Conservation (phyloP, 495 filamentous ascomycete genomes). For the Amphirosellinia nigrospora region DNA sequence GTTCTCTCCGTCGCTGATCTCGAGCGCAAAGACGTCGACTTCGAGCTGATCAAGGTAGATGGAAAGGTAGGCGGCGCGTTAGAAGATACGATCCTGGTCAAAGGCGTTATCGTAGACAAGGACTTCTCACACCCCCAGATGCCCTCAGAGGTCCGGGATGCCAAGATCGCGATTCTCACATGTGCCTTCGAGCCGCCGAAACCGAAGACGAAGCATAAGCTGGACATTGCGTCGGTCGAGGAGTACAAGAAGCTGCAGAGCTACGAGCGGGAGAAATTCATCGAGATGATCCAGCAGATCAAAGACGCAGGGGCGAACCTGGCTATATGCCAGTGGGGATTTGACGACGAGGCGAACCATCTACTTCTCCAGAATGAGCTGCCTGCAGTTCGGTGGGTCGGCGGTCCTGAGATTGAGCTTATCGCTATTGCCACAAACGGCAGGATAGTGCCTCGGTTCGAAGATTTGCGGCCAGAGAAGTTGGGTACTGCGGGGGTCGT, state of each 20-base stretch:
- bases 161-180: slow-evolving; percentile 96
- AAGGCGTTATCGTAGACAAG: slow-evolving; percentile 98
- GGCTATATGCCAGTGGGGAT: slow-evolving; percentile 99
- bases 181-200: slow-evolving; percentile 99
- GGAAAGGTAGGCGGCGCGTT: slow-evolving; percentile 95
- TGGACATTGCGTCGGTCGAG: slow-evolving; percentile 96
- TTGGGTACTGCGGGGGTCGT: slow-evolving; percentile 89
- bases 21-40: slow-evolving; percentile 96
- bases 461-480: slow-evolving; percentile 89
- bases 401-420: slow-evolving; percentile 96
- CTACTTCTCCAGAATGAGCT: slow-evolving; percentile 93
- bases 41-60: slow-evolving; percentile 99
- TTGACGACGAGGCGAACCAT: slow-evolving; percentile 99
- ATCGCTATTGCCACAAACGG: slow-evolving; percentile 99
- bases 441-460: slow-evolving; percentile 95
- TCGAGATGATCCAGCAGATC: slow-evolving; percentile 98
- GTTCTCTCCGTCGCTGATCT: slow-evolving; percentile 96
- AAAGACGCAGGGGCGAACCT: slow-evolving; percentile 97
- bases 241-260: slow-evolving; percentile 96
- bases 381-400: slow-evolving; percentile 96
- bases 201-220: slow-evolving; percentile 99
- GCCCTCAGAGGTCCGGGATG: slow-evolving; percentile 90
- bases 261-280: slow-evolving; percentile 94
- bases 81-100: slow-evolving; percentile 93
- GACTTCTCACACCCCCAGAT: slow-evolving; percentile 99